Conservation (phyloP, 2,329 filamentous ascomycete genomes). For the Cryphonectria radicalis region DNA sequence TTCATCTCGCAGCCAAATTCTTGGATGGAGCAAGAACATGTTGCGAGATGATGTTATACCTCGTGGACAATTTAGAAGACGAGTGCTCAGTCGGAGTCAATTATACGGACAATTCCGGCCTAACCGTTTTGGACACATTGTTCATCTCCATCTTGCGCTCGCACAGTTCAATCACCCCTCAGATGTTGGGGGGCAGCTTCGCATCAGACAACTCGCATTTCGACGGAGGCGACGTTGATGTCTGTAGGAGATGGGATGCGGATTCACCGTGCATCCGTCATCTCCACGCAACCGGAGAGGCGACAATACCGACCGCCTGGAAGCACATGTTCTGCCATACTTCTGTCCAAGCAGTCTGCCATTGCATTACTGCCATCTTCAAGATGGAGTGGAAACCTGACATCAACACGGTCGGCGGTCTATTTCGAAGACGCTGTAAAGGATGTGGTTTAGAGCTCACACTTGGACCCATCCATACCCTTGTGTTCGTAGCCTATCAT, state of each 20-base stretch:
- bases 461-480: conserved; percentile 3
- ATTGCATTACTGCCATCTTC: conserved; percentile 10
- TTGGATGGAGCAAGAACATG: not conserved
- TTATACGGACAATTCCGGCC: not conserved
- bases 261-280: conserved; percentile 9
- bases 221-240: not conserved
- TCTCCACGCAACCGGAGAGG: not conserved
- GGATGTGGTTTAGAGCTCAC: conserved; percentile 2
- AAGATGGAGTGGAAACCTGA: accelerated
- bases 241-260: conserved; percentile 8
- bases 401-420: not conserved
- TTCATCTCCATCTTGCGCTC: not conserved
- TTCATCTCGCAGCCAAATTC: not conserved
- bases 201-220: not conserved
- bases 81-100: not conserved
- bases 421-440: not conserved
- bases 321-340: conserved; percentile 29
- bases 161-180: not conserved
- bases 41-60: not conserved
- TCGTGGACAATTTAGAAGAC: accelerated
- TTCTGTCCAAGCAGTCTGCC: conserved; percentile 24
- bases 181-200: not conserved
- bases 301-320: conserved; percentile 17
- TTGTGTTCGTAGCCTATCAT: not conserved
- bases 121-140: not conserved